Evolutionary conservation across 768 basidiomycete genomes (phyloP), one percentile per base, ranked within the genome.

Genomic region (Boletales sp.): DNA sequence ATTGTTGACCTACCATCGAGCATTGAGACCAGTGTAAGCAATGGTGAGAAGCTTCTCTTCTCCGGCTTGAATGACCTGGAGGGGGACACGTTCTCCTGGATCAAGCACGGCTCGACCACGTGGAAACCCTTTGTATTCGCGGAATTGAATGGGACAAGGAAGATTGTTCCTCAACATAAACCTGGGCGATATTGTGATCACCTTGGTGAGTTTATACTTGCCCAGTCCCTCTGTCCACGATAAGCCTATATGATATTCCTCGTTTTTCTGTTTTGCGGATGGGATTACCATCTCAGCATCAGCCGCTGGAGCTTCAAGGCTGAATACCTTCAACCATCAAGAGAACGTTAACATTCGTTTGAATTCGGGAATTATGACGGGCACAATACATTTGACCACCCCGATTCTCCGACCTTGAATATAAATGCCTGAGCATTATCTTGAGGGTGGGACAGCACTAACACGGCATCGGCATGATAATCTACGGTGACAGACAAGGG

Each of bases 191-290:
- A 98, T 72, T 0, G 90, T 94, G 56, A 99, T 84, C 57, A 97
- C 86, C 71, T 97, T 98, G 24, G 87, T 87, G 31, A 98, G 73
- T 64, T 97, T 97, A 68, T 97, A 98, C 74, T 97, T 97, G 32
- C 97, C 97, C n/a, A 86, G 73, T 2, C 94, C 97, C 68, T 95
- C 94, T 15, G 81, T 78, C 82, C 94, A 98, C 5, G 93, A 94
- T 35, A 99, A 59, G 2, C 95, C 97, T 40, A 90, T 68, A 63
- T 94, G 89, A 45, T 84, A 77, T 63, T 86, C 82, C 41, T 88
- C 83, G 3, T 77, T 70, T 54, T 75, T 82, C 45, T 83, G 83
- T 29, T 72, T 73, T 38, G 78, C 70, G 9, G 86, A 84, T 2
- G 83, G 74, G 37, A 93, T 76, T 32, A 84, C 79, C 43, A 98